Evolutionary conservation across 2,329 filamentous ascomycete genomes (phyloP).

Genomic region (Sporothrix variecibatus): DNA sequence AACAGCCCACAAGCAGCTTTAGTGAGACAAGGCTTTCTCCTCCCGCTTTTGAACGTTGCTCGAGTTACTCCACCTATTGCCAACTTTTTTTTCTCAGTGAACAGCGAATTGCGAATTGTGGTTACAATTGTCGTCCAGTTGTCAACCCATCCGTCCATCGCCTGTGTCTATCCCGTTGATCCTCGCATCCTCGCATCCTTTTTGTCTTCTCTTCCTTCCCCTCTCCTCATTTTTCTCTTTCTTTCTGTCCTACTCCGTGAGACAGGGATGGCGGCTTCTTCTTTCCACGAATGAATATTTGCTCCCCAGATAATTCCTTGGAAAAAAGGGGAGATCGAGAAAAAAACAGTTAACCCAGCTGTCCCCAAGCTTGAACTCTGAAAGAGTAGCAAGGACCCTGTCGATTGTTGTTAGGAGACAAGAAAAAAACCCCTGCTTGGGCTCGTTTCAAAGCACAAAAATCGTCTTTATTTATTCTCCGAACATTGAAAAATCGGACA

Average conservation of each 20-base stretch:
- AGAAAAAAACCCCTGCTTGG: conserved; percentile 10
- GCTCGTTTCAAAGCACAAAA: background rate
- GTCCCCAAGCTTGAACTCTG: background rate
- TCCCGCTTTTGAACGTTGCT: background rate
- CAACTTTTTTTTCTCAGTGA: conserved; percentile 15
- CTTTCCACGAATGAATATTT: background rate
- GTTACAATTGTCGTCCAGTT: background rate
- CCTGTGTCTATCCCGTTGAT: conserved; percentile 7
- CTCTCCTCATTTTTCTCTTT: background rate
- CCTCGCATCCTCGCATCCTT: background rate
- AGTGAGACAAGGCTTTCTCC: conserved; percentile 6
- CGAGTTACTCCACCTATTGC: background rate
- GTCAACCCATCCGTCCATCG: conserved; percentile 4
- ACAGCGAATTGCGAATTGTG: background rate
- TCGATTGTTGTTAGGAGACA: background rate
- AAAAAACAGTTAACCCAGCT: background rate
- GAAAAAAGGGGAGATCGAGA: background rate
- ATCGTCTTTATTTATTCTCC: background rate
- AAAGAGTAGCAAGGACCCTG: background rate
- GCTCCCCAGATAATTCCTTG: background rate
- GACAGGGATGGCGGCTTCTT: background rate
- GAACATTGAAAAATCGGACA: background rate
- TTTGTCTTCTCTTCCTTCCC: background rate
- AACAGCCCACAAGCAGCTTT: background rate
- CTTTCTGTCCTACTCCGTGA: background rate